These are phyloP conservation scores for Herpetomonas samuelpessoai DNA, from an alignment of 208 protist genomes.

Conservation along the genomic window DNA sequence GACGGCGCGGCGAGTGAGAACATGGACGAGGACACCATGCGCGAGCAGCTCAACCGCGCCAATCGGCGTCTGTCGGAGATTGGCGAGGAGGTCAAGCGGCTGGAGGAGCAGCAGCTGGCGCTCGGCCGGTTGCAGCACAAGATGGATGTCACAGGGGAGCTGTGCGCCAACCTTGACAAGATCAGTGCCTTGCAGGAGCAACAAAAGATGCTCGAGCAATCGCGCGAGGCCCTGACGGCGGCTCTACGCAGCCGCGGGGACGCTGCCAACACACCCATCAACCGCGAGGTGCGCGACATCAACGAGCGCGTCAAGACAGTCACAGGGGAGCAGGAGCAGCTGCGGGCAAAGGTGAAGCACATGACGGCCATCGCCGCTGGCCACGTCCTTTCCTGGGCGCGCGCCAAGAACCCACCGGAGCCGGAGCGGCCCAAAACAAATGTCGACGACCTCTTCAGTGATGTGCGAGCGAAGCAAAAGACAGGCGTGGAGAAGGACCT, in stretches of 20 bases:
- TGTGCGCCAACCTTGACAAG: constrained; percentile 55
- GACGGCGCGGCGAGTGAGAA: constrained; percentile 16
- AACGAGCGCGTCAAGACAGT: constrained; percentile 45
- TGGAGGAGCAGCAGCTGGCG: constrained; percentile 57
- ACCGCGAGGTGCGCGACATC: constrained; percentile 53
- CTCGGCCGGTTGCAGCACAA: constrained; percentile 54
- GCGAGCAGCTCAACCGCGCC: constrained; percentile 50
- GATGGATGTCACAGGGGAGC: constrained; percentile 51
- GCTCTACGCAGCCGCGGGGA: constrained; percentile 15
- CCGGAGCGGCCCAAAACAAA: constrained; percentile 18
- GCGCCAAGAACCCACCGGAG: constrained; percentile 73
- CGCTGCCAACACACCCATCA: constrained; percentile 33
- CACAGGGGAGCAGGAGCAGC: constrained; percentile 52
- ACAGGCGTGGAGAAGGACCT: constrained; percentile 18
- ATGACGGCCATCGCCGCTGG: constrained; percentile 56
- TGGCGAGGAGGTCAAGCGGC: constrained; percentile 31
- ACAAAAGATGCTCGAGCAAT: constrained; percentile 47
- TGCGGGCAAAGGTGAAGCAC: constrained; percentile 51
- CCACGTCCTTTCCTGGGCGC: constrained; percentile 76
- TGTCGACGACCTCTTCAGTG: constrained; percentile 53
- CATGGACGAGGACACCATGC: constrained; percentile 19
- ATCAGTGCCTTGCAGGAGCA: constrained; percentile 46
- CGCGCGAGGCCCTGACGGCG: constrained; percentile 34
- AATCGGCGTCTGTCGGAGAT: constrained; percentile 48
- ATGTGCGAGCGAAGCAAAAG: constrained; percentile 14